Evolutionary conservation across 208 protist genomes (phyloP).

Genomic region (Wallacemonas rigidus): DNA sequence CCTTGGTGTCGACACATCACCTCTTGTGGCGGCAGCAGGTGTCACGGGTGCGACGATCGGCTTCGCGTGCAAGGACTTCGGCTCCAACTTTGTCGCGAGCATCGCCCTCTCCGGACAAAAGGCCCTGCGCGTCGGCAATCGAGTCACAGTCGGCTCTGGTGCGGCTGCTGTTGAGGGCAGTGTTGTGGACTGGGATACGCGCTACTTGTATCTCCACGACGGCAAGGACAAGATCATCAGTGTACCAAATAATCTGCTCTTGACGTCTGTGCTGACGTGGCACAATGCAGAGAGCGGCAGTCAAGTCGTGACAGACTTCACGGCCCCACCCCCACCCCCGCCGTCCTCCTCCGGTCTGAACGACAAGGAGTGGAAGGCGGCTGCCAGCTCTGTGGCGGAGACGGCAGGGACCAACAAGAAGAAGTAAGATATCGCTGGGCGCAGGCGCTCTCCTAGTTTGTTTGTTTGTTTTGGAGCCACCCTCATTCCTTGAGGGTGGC

Average conservation of each 20-base stretch:
- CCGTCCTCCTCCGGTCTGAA: neutral
- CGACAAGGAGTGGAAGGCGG: constrained; percentile 41
- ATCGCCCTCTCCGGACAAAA: constrained; percentile 68
- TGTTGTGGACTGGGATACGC: constrained; percentile 79
- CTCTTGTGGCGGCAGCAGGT: constrained; percentile 74
- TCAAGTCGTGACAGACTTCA: neutral
- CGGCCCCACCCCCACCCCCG: neutral
- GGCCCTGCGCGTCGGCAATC: constrained; percentile 61
- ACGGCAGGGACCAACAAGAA: neutral
- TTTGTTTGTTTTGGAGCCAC: too few relatives aligned
- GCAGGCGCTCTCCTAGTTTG: too few relatives aligned
- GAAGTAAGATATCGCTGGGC: neutral
- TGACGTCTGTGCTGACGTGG: constrained; percentile 75
- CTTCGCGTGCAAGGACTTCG: constrained; percentile 87
- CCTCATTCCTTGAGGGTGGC: too few relatives aligned
- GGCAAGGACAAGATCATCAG: constrained; percentile 48
- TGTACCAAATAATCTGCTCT: constrained; percentile 75
- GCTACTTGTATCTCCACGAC: constrained; percentile 76
- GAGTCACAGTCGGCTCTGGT: constrained; percentile 63
- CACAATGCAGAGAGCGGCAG: constrained; percentile 26
- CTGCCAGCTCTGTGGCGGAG: constrained; percentile 11
- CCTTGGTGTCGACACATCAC: constrained; percentile 71
- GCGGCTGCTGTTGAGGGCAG: constrained; percentile 38
- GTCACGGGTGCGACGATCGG: constrained; percentile 82
- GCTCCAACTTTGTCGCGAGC: constrained; percentile 81